Evolutionary conservation across 108 stramenopile genomes (phyloP), one percentile per base, ranked within the genome.

Genomic region (Cyclostephanos tholiformis): DNA sequence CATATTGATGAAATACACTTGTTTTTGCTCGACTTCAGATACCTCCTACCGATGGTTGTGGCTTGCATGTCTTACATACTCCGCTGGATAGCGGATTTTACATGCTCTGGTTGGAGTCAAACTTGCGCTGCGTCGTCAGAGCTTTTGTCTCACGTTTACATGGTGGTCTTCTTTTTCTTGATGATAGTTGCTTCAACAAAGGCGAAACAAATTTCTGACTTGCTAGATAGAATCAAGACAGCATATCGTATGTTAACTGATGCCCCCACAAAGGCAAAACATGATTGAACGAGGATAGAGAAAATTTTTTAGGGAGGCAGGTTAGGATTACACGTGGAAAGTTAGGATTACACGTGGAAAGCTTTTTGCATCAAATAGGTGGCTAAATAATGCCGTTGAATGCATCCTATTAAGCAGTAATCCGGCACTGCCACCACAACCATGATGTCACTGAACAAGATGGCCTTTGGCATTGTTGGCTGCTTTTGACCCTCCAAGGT

Each of bases 171-270:
- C 72, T 84, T 86, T 59, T 94, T 96, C 79, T 58, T 94, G 62
- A 26, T 94, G 32, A 94, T 94, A 62, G 83, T 96, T n/a, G 91
- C 79, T 3, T 77, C 82, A 25, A 91, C 94, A 12, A 95, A 91
- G 64, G 84, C 87, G 3, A 77, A 95, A 57, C 91, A 92, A 72
- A 71, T 91, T 2, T 82, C 82, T 51, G 86, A 89, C 7, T 41
- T 87, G 30, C 9, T 84, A 12, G 50, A 72, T 8, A 75, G 77
- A 63, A 20, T 93, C 66, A 84, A 69, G 72, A 65, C 82, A 26
- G 88, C 86, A 8, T 65, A 86, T 63, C 80, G 80, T 29, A 16
- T 86, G 35, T 43, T 88, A 48, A 76, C 65, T 29, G 65, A 35
- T 52, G 19, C 65, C 30, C 50, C 48, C 23, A 11, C 48, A 56